Percentiles rank a stretch among this genome's conserved stretches.
Evolutionary conservation across 768 basidiomycete genomes (phyloP).

Genomic region (Pleurotus citrinopileatus): DNA sequence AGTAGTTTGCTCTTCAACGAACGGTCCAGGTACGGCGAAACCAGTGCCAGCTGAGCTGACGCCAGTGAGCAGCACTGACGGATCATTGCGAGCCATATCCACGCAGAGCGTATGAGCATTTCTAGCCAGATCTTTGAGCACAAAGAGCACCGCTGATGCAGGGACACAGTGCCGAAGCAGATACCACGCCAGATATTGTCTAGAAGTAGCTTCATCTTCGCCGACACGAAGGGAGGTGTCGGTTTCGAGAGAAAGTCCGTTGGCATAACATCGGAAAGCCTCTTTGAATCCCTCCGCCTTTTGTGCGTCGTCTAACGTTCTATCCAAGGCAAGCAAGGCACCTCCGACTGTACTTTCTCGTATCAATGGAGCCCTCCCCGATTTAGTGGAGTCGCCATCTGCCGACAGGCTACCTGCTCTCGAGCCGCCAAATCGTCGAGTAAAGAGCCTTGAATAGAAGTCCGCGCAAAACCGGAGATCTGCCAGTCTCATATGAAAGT

Average conservation of each 20-base stretch:
- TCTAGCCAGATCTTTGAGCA: conserved; percentile 58
- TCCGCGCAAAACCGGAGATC: conserved; percentile 74
- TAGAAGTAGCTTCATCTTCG: conserved; percentile 11
- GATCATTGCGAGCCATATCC: conserved; percentile 42
- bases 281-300: conserved; percentile 29
- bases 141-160: conserved; percentile 59
- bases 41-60: background rate
- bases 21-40: background rate
- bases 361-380: conserved; percentile 47
- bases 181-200: conserved; percentile 64
- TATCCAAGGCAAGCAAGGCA: conserved; percentile 60
- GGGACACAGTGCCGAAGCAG: conserved; percentile 68
- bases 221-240: background rate
- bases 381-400: background rate
- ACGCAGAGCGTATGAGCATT: conserved; percentile 61
- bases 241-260: conserved; percentile 15
- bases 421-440: conserved; percentile 68
- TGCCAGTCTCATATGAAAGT: conserved; percentile 67
- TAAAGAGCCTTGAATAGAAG: conserved; percentile 75
- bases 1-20: background rate
- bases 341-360: conserved; percentile 71
- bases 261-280: conserved; percentile 52
- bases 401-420: conserved; percentile 48
- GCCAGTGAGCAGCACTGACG: background rate
- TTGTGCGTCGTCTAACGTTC: conserved; percentile 48